Base-by-base conservation (phyloP, 208 protist genomes). In the Trypanosoma brucei region DNA sequence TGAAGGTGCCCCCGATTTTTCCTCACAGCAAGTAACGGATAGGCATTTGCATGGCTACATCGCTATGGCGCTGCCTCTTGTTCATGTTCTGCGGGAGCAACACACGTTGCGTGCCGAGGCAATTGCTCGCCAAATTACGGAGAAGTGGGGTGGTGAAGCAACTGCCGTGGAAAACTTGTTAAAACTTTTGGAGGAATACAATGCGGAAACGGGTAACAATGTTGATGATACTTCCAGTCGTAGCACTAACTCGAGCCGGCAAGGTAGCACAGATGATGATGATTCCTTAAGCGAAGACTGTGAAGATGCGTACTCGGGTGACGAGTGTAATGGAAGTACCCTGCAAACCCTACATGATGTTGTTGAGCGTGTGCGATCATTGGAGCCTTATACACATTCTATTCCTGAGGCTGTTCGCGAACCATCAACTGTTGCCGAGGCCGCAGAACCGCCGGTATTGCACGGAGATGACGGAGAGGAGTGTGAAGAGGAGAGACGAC, bases 401-500 rank as follows among this genome's bases (percentile, higher is more conserved):
- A 0, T 22, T 22, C 22, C 22, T 22, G 22, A 22, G 22, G 22
- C 22, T 22, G 22, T 22, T 22, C 22, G 22, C 22, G 22, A 22
- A 0, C 22, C 22, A 22, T 22, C 22, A 22, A 22, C 22, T 22
- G 22, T 22, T 22, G 22, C 22, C 22, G 22, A 22, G 22, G 22
- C 22, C 22, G 22, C 22, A 22, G 22, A 22, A 22, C 22, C 22
- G 22, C 22, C 22, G 22, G 22, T 22, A 22, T 22, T 46, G 6
- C 8, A 6, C 11, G 53, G 3, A 30, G 60, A 65, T 3, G 46
- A 55, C 0, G 48, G 9, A 38, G 65, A 50, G 4, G 70, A 66
- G 66, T 71, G 64, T 11, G 64, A 76, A 40, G 80, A 83, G 14
- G 74, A 69, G 0, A 62, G 58, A n/a, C 57, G 51, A 6, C 59